Percentiles rank a stretch among this genome's conserved stretches.
Conservation (phyloP, 2,329 filamentous ascomycete genomes). For the Cladosporium halotolerans region DNA sequence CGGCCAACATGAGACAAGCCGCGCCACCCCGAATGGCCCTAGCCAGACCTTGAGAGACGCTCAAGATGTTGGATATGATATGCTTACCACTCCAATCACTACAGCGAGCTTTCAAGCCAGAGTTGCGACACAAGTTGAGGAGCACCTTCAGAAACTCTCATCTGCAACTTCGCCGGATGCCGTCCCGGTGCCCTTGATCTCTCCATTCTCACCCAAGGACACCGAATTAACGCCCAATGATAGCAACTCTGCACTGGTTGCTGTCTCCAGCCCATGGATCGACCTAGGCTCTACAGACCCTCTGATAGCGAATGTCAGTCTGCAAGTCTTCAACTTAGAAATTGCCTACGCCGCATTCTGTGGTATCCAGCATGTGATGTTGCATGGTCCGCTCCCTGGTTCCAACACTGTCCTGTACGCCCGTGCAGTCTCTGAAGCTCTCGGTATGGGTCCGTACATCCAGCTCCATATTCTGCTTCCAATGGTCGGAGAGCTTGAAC, state of each 20-base stretch:
- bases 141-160: constrained; percentile 46
- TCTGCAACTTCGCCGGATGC: constrained; percentile 34
- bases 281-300: constrained; percentile 80
- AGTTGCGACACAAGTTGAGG: constrained; percentile 56
- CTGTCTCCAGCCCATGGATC: constrained; percentile 84
- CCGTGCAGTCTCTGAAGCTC: constrained; percentile 72
- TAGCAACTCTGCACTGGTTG: constrained; percentile 66
- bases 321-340: constrained; percentile 84
- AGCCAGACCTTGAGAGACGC: constrained; percentile 61
- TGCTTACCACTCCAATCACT: constrained; percentile 72
- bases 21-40: constrained; percentile 50
- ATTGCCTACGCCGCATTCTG: constrained; percentile 94
- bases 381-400: constrained; percentile 60
- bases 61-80: constrained; percentile 60
- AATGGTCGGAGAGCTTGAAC: constrained; percentile 68
- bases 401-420: constrained; percentile 66
- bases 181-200: constrained; percentile 41
- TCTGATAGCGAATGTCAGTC: constrained; percentile 75
- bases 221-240: constrained; percentile 65
- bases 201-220: constrained; percentile 71
- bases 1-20: constrained; percentile 65
- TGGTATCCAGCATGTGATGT: constrained; percentile 73
- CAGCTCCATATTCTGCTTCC: constrained; percentile 75
- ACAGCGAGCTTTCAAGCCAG: constrained; percentile 65
- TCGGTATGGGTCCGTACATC: constrained; percentile 67